Conservation (phyloP, 2,329 filamentous ascomycete genomes). For the Elsinoe australis region DNA sequence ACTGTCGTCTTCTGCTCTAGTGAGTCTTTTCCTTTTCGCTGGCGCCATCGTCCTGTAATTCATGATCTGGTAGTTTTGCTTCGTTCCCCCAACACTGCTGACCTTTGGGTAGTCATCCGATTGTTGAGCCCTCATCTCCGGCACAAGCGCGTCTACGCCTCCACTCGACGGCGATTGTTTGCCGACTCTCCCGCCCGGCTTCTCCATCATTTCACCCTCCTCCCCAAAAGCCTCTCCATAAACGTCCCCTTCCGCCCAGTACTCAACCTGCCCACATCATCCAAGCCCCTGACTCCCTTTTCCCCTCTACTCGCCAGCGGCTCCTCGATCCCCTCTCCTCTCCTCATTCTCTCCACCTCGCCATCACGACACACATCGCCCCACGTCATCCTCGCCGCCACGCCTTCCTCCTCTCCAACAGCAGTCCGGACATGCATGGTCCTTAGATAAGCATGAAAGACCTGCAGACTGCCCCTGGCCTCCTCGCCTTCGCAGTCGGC, state of each 20-base stretch:
- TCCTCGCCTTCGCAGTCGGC: constrained; percentile 7
- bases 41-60: too few species aligned
- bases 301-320: neutral
- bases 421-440: constrained; percentile 14
- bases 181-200: too few species aligned
- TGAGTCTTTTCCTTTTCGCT: neutral
- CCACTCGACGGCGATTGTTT: too few species aligned
- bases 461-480: constrained; percentile 13
- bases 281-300: too few species aligned
- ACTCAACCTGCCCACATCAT: constrained; percentile 7
- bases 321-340: neutral
- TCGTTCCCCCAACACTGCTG: too few species aligned
- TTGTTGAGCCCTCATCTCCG: constrained; percentile 4
- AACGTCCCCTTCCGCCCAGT: constrained; percentile 27
- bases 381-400: constrained; percentile 50
- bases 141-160: neutral
- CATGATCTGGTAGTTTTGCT: too few species aligned
- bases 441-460: constrained; percentile 1
- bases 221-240: constrained; percentile 31
- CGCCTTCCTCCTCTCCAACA: constrained; percentile 16
- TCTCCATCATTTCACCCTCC: constrained; percentile 17
- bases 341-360: constrained; percentile 7
- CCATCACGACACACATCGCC: neutral
- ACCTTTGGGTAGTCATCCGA: neutral
- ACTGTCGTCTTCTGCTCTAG: neutral